phyloP scores from a whole-genome alignment of 2,329 filamentous ascomycete genomes.

The Pseudogymnoascus sp. region DNA sequence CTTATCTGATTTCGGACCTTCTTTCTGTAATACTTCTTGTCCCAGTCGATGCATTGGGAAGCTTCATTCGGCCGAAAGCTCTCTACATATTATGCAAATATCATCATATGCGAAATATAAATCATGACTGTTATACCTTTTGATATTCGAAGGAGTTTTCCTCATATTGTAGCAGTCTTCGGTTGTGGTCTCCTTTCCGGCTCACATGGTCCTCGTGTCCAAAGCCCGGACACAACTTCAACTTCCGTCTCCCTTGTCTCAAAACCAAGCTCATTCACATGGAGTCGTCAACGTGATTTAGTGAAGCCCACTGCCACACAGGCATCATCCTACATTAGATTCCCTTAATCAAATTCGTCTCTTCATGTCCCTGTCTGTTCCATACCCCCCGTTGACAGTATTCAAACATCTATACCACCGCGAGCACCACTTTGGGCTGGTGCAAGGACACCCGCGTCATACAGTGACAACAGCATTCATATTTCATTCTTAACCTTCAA shows the following conservation, averaged over 20 bases:
- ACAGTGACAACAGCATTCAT: neutral
- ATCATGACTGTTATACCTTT: neutral
- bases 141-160: neutral
- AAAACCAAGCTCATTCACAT: neutral
- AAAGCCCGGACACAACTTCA: neutral
- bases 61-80: neutral
- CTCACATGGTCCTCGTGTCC: neutral
- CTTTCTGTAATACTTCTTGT: neutral
- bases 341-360: neutral
- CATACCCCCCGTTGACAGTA: neutral
- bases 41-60: no score
- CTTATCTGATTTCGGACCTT: neutral
- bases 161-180: neutral
- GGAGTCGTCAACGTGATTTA: neutral
- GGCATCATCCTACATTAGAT: neutral
- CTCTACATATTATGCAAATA: neutral
- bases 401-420: neutral
- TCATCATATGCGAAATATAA: neutral
- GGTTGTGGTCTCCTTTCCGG: neutral
- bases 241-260: neutral
- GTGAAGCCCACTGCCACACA: neutral
- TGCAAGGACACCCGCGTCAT: neutral
- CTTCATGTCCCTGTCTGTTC: neutral
- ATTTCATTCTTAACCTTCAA: neutral
- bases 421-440: neutral